Evolutionary conservation across 768 basidiomycete species (phyloP), one percentile per base, ranked within the genome.

Genomic region (Auriscalpium orientale): DNA sequence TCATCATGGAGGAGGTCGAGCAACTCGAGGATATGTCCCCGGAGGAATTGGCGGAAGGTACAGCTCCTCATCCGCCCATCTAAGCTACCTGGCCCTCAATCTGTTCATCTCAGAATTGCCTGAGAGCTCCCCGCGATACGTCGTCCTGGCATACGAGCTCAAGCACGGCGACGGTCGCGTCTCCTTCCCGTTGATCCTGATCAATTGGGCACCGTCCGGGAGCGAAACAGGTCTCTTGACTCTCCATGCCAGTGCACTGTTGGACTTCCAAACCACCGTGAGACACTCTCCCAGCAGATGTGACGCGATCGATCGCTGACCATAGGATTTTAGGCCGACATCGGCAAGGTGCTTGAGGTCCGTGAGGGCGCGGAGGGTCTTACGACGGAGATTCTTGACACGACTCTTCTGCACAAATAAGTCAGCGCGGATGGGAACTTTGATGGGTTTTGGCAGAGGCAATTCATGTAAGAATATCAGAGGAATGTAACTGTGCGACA

Each of bases 1-100:
- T 95, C 56, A 66, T 83, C 61, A 87, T 97, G 86, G 86, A 88
- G 67, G 85, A 91, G 64, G 87, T 84, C 35, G 89, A 92, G 54
- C 82, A 85, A 66, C 85, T 89, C 61, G 84, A 87, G 65, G 72
- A 82, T 57, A 85, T 90, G 57, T 78, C 77, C 54, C 82, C 93
- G 56, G 87, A 89, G 63, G 91, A 95, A 15, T 82, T 98, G 38
- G 89, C 82, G n/a, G 86, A 93, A 72, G 93, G 93, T 91, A 61
- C 55, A 66, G 52, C 43, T 20, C 36, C 28, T 5, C 28, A 28
- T 28, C 5, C 28, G 28, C 7, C 28, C 28, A 4, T 28, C 28
- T 28, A 28, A 7, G 28, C 28, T 28, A 28, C 7, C 28, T 28
- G 28, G 28, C 28, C 7, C 28, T 28, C 28, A 28, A 5, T 5